Percentiles rank a stretch among this genome's conserved stretches.
Conservation (phyloP, 2,329 filamentous ascomycete species). For the Talaromyces rugulosus region DNA sequence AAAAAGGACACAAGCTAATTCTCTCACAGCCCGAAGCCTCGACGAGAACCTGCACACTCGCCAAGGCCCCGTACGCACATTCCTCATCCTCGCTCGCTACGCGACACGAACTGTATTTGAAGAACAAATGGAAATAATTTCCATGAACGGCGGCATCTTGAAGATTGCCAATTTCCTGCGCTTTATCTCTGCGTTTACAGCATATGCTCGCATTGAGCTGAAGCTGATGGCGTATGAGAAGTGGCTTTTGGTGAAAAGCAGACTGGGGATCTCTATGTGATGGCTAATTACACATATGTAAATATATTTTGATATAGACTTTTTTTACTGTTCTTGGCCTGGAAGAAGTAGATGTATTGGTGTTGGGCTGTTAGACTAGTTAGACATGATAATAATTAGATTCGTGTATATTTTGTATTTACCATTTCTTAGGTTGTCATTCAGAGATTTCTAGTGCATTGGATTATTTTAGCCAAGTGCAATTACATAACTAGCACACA, state of each 20-base stretch:
- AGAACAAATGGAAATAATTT: constrained; percentile 52
- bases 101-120: constrained; percentile 60
- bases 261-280: constrained; percentile 26
- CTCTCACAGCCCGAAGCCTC: constrained; percentile 63
- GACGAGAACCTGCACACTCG: constrained; percentile 70
- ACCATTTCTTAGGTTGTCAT: background rate
- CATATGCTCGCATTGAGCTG: constrained; percentile 53
- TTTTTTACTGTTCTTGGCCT: background rate
- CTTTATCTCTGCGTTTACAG: constrained; percentile 50
- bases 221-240: constrained; percentile 58
- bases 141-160: constrained; percentile 47
- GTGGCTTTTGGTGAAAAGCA: constrained; percentile 49
- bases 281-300: background rate
- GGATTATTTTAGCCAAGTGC: no score
- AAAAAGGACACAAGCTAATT: background rate
- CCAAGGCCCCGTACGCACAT: constrained; percentile 57
- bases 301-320: background rate
- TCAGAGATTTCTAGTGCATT: no score
- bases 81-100: constrained; percentile 62
- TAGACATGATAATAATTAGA: background rate
- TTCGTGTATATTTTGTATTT: background rate
- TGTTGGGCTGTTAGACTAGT: background rate
- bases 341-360: background rate
- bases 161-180: constrained; percentile 49
- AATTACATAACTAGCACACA: no score